Percentiles rank a stretch among this genome's conserved stretches.
Evolutionary conservation across 306 rosid species (phyloP).

Genomic region (Quercus glauca): DNA sequence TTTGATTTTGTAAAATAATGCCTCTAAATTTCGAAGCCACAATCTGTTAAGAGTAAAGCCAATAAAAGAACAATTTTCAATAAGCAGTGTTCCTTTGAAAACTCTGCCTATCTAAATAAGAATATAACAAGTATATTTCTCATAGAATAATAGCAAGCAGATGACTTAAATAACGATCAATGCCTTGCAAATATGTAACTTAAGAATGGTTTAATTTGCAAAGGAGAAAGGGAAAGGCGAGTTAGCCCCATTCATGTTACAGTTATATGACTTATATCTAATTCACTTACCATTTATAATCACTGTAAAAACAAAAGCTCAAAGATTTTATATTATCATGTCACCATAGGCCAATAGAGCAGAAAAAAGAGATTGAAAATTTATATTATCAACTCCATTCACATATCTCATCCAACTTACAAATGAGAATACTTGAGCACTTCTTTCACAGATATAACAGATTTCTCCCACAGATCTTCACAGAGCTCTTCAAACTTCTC

Average conservation of each 20-base stretch:
- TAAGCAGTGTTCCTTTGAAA: constrained; percentile 60
- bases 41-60: neutral
- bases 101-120: constrained; percentile 81
- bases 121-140: constrained; percentile 6
- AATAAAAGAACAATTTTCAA: neutral
- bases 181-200: neutral
- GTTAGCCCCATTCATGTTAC: neutral
- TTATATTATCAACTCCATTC: constrained; percentile 65
- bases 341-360: too few relatives aligned
- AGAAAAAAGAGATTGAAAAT: too few relatives aligned
- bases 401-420: constrained; percentile 56
- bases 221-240: neutral
- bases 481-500: constrained; percentile 94
- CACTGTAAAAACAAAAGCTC: too few relatives aligned
- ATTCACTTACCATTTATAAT: neutral
- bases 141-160: neutral
- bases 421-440: constrained; percentile 66
- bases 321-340: too few relatives aligned
- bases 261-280: neutral
- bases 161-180: constrained; percentile 6
- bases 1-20: neutral
- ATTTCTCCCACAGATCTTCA: constrained; percentile 86
- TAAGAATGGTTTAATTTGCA: neutral
- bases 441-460: constrained; percentile 73
- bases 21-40: constrained; percentile 10